A percentile compares a stretch with the other conserved stretches of the same genome.
phyloP scores from a whole-genome alignment of 169 alveolate genomes.

The Nephromyces sp. region DNA sequence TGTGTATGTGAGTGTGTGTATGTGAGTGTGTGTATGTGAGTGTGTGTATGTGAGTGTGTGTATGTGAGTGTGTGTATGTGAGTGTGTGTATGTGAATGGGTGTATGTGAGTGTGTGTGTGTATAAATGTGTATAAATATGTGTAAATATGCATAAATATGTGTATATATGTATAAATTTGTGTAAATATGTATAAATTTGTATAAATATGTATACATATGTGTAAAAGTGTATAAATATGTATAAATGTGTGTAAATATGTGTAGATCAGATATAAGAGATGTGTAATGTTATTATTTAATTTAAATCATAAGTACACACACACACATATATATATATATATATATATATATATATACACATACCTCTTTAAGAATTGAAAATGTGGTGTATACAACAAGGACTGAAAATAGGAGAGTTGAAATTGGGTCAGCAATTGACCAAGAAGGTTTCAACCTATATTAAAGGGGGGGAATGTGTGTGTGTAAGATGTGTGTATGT shows the following conservation, averaged over 20 bases:
- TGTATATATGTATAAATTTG: neutral
- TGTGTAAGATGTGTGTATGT: too few species aligned
- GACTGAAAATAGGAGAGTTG: slow-evolving; percentile 84
- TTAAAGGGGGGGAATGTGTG: too few species aligned
- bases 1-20: neutral
- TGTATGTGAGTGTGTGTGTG: too few species aligned
- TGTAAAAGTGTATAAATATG: neutral
- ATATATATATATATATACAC: neutral
- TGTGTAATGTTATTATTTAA: too few species aligned
- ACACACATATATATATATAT: too few species aligned
- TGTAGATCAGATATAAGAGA: neutral
- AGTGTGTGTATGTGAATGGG: too few species aligned
- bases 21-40: too few species aligned
- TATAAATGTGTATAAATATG: too few species aligned
- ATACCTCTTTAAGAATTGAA: slow-evolving; percentile 76
- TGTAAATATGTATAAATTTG: neutral
- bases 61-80: too few species aligned
- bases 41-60: too few species aligned
- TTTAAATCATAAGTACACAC: too few species aligned
- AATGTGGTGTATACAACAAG: slow-evolving; percentile 84
- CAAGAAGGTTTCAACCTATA: slow-evolving; percentile 56
- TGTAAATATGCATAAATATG: too few species aligned
- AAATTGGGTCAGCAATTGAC: slow-evolving; percentile 85
- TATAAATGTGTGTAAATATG: neutral
- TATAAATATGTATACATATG: neutral